These are phyloP conservation scores for Hydnomerulius pinastri DNA, from an alignment of 768 basidiomycete genomes.

Conservation along the genomic window DNA sequence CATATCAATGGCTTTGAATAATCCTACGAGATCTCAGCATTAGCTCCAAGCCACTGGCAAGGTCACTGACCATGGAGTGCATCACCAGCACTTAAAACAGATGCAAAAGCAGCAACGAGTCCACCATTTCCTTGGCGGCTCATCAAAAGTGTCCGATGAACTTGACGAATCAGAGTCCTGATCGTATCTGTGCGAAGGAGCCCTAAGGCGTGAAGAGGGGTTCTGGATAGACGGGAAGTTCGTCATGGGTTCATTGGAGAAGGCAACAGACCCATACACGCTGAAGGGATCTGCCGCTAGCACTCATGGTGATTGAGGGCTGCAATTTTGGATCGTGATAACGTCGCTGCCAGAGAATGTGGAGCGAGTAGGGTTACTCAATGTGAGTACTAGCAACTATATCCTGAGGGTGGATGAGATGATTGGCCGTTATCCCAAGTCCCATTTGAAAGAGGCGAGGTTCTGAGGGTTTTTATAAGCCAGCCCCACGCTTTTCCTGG, in stretches of 20 bases:
- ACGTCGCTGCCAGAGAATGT: no score
- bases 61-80: background rate
- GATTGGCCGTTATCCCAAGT: background rate
- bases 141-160: slow-evolving; percentile 27
- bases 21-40: no score
- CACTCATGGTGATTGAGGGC: slow-evolving; percentile 7
- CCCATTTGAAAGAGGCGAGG: background rate
- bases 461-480: background rate
- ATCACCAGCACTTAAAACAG: slow-evolving; percentile 29
- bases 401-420: no score
- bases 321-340: background rate
- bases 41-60: no score
- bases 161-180: slow-evolving; percentile 26
- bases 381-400: no score
- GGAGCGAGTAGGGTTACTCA: no score
- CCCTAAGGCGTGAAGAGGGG: slow-evolving; percentile 5
- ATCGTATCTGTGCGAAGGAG: slow-evolving; percentile 21
- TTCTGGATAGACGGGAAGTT: slow-evolving; percentile 2
- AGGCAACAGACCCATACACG: slow-evolving; percentile 9
- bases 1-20: no score
- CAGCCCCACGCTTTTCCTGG: background rate
- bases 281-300: slow-evolving; percentile 5
- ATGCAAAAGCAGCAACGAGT: slow-evolving; percentile 11
- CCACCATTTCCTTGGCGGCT: slow-evolving; percentile 23
- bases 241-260: background rate